phyloP scores from a whole-genome alignment of 345 rosid species.

The Turritis glabra region DNA sequence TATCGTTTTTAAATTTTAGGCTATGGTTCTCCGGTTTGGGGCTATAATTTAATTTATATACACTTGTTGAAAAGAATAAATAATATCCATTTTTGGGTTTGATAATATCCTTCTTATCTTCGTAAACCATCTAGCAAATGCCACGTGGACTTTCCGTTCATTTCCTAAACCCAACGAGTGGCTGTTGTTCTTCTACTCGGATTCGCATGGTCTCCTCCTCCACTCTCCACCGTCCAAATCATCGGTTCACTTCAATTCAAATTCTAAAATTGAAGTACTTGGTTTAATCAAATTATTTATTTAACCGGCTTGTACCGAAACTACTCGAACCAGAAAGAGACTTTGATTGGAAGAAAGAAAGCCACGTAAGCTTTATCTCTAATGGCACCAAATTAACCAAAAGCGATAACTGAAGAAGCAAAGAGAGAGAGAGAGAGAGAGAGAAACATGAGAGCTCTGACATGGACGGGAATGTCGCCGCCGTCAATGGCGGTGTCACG shows the following conservation, averaged over 20 bases:
- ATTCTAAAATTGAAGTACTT: background rate
- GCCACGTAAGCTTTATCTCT: constrained; percentile 21
- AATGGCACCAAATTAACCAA: background rate
- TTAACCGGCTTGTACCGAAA: constrained; percentile 31
- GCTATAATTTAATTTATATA: too few species aligned
- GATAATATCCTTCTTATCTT: too few species aligned
- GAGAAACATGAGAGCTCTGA: constrained; percentile 37
- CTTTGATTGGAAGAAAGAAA: constrained; percentile 6
- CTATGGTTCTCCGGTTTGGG: too few species aligned
- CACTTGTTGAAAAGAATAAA: too few species aligned
- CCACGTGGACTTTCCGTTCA: too few species aligned
- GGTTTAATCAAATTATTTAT: background rate
- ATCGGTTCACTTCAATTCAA: background rate
- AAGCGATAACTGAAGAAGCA: constrained; percentile 4
- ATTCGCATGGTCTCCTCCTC: background rate
- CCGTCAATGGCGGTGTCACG: constrained; percentile 2
- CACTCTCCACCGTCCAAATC: background rate
- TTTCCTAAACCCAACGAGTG: background rate
- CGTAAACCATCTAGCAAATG: too few species aligned
- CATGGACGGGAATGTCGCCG: constrained; percentile 34
- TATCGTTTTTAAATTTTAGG: too few species aligned
- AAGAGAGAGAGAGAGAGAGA: background rate
- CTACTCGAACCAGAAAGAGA: background rate
- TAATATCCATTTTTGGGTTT: too few species aligned
- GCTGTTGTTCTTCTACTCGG: background rate